Evolutionary conservation across 345 rosid species (phyloP), one percentile per base, ranked within the genome.

Genomic region (Syzygium aqueum): DNA sequence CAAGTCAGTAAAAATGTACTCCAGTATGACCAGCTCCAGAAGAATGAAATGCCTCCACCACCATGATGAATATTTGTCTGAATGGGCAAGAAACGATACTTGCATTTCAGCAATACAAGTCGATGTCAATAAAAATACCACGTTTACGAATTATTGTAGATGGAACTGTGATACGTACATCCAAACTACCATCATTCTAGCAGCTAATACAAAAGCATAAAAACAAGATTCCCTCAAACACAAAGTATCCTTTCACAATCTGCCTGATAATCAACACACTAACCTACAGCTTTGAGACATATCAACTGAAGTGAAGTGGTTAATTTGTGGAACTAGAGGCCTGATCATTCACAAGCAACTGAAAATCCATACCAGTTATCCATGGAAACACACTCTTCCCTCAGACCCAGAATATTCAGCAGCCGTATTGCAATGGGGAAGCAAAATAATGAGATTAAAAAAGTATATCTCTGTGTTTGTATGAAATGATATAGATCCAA

Each of bases 1-100:
- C 99, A 98, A 88, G 99, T 96, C 80, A 96, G 99, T n/a, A 96
- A 92, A 91, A 96, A 96, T 37, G 98, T 95, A 90, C 98, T 95
- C 99, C 99, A 98, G 90, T 98, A 98, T 23, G 99, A 95, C 97
- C 96, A 98, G 93, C 97, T 94, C 99, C 99, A 98, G 86, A 96
- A 93, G 93, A 98, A 94, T 83, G 99, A 88, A 83, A 88, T 88
- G 86, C 88, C 90, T 54, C 88, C 73, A 49, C 88, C 22, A 4
- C 85, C 86, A 30, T 46, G 88, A 84, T 86, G 21, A 53, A 86
- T 54, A 28, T 67, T 86, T 0, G 90, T 86, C 90, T 88, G 88
- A 33, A 73, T 73, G 49, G 86, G 49, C 57, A 84, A 84, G n/a
- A n/a, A 50, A 30, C 77, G 53, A 53, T 63, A 43, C 77, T 30